Evolutionary conservation across 2,329 filamentous ascomycete genomes (phyloP), one percentile per base, ranked within the genome.

Genomic region (Fusarium irregulare): DNA sequence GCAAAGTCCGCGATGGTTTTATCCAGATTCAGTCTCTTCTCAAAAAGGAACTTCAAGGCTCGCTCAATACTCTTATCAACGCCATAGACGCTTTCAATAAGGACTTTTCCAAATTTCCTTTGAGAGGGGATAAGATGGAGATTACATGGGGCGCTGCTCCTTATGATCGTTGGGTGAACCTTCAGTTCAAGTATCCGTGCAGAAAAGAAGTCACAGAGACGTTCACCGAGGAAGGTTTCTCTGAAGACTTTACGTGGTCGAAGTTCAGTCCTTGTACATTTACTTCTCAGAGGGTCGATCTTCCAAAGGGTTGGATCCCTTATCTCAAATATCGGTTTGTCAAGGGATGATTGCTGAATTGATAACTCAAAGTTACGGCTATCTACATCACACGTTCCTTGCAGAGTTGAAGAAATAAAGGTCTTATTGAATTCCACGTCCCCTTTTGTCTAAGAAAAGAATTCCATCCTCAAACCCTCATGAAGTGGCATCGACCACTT

Each of bases 241-340:
- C 58, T 2, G 30, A 71, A 32, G 56, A 55, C 6, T 44, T 51
- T 10, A 68, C 55, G 3, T 71, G 64, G 64, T 64, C 63, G 3
- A 68, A 54, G 6, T 71, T 68, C 6, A 68, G 41, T 14, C 49
- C 54, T 5, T 71, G 68, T 8, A 45, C 42, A 9, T 71, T 65
- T 37, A 63, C 55, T 23, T 9, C 67, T 4, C 59, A 71, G 10
- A 51, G 27, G 37, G 21, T 71, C 4, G 56, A 68, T 25, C 50
- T 71, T 14, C 49, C 66, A 2, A 61, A 56, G 40, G 41, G 62
- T 7, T 71, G 68, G 68, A 41, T 71, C 16, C 68, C 68, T 16
- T 68, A 58, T n/a, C 10, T 71, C 3, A 71, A 71, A n/a, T 71
- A 71, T 47, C 56, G 67, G 4, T 65, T 70, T 34, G 63, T 59